A percentile compares a stretch with the other conserved stretches of the same genome.
Conservation (phyloP, 495 filamentous ascomycete species). For the Aspergillus steynii region DNA sequence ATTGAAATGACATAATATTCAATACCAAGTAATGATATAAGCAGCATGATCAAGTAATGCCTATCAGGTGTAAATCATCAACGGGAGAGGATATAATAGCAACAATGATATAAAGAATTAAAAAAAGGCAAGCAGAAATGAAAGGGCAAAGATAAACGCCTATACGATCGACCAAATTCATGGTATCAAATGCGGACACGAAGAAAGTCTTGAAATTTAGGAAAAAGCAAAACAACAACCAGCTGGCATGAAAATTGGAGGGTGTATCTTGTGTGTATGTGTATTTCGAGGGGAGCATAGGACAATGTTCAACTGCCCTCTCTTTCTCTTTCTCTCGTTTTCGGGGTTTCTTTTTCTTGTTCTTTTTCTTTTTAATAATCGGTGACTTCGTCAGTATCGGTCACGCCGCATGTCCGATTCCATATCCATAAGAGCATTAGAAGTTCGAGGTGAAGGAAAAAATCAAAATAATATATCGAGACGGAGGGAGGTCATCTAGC, state of each 20-base stretch:
- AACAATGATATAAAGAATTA: constrained; percentile 1
- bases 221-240: background rate
- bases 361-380: background rate
- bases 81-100: background rate
- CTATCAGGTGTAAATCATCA: background rate
- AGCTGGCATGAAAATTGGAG: background rate
- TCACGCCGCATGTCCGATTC: constrained; percentile 16
- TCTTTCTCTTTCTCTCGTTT: background rate
- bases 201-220: background rate
- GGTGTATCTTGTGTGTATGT: background rate
- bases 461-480: background rate
- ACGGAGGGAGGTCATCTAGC: constrained; percentile 22
- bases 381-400: constrained; percentile 10
- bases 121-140: constrained; percentile 5
- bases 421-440: constrained; percentile 17
- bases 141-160: constrained; percentile 1
- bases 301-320: background rate
- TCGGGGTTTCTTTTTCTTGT: background rate
- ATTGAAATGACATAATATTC: background rate
- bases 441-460: background rate
- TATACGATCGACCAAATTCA: constrained; percentile 13
- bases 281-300: background rate
- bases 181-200: constrained; percentile 22
- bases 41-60: background rate
- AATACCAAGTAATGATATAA: background rate